Evolutionary conservation across 2,329 filamentous ascomycete species (phyloP), one percentile per base, ranked within the genome.

Genomic region (Scedosporium apiospermum): DNA sequence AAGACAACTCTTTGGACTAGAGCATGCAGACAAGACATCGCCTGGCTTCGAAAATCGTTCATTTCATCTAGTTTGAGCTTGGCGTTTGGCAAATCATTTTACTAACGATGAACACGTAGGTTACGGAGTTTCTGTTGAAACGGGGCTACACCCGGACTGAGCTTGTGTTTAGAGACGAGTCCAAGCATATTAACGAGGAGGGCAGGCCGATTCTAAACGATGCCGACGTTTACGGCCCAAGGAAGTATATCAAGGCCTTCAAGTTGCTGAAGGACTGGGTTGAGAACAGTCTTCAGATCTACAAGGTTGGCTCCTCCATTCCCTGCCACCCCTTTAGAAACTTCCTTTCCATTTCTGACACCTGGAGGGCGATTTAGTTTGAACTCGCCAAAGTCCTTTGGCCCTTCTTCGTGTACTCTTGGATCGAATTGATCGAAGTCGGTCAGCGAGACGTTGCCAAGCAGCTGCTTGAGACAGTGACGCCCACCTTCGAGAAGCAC

Each of bases 71-170:
- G 27, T 30, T 30, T 30, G 58, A 49, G 49, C 42, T 46, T 49
- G 49, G 58, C 42, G 27, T 6, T 53, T 18, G 53, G 5, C 14
- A 26, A 46, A 46, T 46, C 12, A 46, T 38, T 46, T 58, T 49
- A 18, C 55, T 63, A 16, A 58, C 55, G 46, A 62, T 34, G 42
- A 53, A 53, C 21, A 9, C 27, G 38, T 65, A 86, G 83, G 83
- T 99, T 3, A 93, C 96, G 7, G 95, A 99, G 69, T 99, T 99
- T 73, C 81, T 99, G 1, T 85, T 92, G 2, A 99, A 99, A 74
- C 93, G 97, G 67, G 95, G 95, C 0, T 99, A 97, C 75, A 92
- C 88, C 62, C 84, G 89, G 26, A 98, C 95, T 0, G 95, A 99
- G 74, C 90, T 93, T 21, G 90, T 95, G 72, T 90, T 99, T 61